A percentile compares a stretch with the other conserved stretches of the same genome.
phyloP scores from a whole-genome alignment of 2,329 filamentous ascomycete species.

The Aspergillus ochraceus region DNA sequence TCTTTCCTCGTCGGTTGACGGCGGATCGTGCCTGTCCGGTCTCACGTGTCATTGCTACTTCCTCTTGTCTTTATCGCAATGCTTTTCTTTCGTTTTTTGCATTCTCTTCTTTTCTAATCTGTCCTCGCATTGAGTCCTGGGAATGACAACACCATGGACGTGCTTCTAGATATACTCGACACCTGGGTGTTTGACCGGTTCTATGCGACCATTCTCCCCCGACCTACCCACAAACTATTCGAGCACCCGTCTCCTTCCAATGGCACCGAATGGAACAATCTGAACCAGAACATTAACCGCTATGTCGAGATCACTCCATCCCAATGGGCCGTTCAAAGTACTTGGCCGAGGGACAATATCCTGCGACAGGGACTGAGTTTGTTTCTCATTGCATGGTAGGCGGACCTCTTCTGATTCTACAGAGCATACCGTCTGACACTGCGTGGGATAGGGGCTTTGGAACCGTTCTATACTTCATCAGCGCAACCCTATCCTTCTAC shows the following conservation, averaged over 20 bases:
- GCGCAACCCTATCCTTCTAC: conserved; percentile 14
- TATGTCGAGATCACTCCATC: conserved; percentile 8
- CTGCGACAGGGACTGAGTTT: conserved; percentile 10
- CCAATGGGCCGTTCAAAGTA: conserved; percentile 6
- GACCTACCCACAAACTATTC: not conserved
- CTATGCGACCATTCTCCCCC: conserved; percentile 18
- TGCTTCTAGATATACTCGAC: conserved; percentile 22
- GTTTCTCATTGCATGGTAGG: conserved; percentile 10
- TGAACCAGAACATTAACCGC: conserved; percentile 8
- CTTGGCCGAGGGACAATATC: conserved; percentile 3
- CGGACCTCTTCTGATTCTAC: too few relatives aligned
- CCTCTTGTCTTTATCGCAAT: not conserved
- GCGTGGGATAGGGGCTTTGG: conserved; percentile 3
- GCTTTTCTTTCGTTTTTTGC: not conserved
- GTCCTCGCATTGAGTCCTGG: not conserved
- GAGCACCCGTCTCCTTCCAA: not conserved
- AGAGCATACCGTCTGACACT: not conserved
- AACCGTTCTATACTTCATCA: conserved; percentile 9
- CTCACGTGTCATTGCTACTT: conserved; percentile 5
- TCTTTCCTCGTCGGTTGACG: too few relatives aligned
- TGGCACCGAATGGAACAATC: not conserved
- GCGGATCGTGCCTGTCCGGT: conserved; percentile 5
- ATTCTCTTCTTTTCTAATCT: not conserved
- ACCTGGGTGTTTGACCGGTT: conserved; percentile 23
- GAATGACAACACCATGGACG: conserved; percentile 15